A percentile compares a stretch with the other conserved stretches of the same genome.
Conservation (phyloP, 2,329 filamentous ascomycete genomes). For the Fusarium dlaminii region DNA sequence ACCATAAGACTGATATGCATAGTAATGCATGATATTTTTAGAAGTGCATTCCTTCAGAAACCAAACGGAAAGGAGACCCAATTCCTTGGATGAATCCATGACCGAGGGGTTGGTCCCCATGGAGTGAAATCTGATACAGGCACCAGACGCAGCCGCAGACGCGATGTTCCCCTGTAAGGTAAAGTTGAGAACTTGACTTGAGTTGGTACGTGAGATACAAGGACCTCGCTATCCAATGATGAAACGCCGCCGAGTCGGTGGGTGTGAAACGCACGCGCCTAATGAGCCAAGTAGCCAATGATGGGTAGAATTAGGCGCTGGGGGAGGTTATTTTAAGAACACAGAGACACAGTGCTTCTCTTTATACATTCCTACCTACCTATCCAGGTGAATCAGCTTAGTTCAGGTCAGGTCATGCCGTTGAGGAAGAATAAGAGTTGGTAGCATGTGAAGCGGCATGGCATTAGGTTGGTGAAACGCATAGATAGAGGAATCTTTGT, state of each 20-base stretch:
- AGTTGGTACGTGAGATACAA: slow-evolving; percentile 6
- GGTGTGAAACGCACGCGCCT: slow-evolving; percentile 44
- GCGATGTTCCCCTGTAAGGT: background rate
- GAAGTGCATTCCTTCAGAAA: slow-evolving; percentile 6
- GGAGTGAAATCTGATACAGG: slow-evolving; percentile 41
- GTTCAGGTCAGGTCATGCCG: background rate
- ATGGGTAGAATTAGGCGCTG: slow-evolving; percentile 43
- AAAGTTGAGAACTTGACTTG: background rate
- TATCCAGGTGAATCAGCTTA: background rate
- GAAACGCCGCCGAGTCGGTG: slow-evolving; percentile 37
- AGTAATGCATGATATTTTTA: slow-evolving; percentile 33
- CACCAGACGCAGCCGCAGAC: slow-evolving; percentile 33
- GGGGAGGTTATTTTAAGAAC: slow-evolving; percentile 27
- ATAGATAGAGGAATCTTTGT: slow-evolving; percentile 2
- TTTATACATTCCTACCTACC: background rate
- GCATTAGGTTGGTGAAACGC: slow-evolving; percentile 15
- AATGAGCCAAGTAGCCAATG: slow-evolving; percentile 40
- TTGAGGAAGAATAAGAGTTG: background rate
- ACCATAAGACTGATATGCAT: slow-evolving; percentile 2
- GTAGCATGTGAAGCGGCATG: background rate
- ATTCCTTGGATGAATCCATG: slow-evolving; percentile 8
- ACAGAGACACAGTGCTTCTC: background rate
- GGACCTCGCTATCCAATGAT: slow-evolving; percentile 38
- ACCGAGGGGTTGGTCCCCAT: slow-evolving; percentile 20
- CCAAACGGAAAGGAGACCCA: slow-evolving; percentile 1